phyloP scores from a whole-genome alignment of 2,329 filamentous ascomycete species.

The Penicillium sp. region DNA sequence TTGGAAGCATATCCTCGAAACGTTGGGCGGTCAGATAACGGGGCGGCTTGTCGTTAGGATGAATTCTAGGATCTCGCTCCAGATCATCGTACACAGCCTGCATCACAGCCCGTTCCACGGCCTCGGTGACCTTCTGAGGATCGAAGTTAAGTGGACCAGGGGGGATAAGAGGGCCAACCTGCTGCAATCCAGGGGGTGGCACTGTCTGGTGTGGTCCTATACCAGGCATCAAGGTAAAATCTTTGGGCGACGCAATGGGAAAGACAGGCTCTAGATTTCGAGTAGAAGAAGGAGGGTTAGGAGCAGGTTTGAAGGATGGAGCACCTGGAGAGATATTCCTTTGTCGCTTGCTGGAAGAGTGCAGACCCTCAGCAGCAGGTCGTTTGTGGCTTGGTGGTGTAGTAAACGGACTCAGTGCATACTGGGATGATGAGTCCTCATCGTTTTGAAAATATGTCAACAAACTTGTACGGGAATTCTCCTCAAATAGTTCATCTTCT shows the following conservation, averaged over 20 bases:
- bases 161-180: not conserved
- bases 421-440: no score
- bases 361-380: not conserved
- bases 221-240: constrained; percentile 1
- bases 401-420: not conserved
- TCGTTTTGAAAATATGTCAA: no score
- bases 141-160: not conserved
- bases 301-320: not conserved
- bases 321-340: constrained; percentile 4
- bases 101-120: constrained; percentile 28
- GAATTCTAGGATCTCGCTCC: constrained; percentile 29
- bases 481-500: not conserved
- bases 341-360: not conserved
- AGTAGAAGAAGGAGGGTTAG: not conserved
- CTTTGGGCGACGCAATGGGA: not conserved
- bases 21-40: constrained; percentile 14
- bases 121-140: constrained; percentile 13
- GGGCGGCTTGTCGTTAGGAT: constrained; percentile 8
- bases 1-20: constrained; percentile 16
- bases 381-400: not conserved
- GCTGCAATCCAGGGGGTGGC: not conserved
- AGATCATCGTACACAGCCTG: constrained; percentile 28
- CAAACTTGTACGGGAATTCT: not conserved
- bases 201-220: not conserved
- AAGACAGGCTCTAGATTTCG: constrained; percentile 1